Conservation (phyloP, 768 basidiomycete species). For the Lactarius psammicola region DNA sequence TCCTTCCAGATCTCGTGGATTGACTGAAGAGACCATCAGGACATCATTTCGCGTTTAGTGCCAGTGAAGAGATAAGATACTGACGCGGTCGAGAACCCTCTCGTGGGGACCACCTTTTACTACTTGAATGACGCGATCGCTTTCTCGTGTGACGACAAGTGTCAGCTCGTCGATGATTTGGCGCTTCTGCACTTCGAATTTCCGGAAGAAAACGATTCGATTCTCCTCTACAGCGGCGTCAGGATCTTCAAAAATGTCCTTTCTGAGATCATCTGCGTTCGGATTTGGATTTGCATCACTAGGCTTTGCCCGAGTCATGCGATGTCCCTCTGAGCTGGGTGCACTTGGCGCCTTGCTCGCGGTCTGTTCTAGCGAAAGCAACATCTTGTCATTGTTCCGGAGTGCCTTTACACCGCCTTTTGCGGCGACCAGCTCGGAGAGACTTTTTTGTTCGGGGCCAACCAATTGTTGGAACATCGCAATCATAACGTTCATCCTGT, state of each 20-base stretch:
- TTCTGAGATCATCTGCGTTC: constrained; percentile 10
- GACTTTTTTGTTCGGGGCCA: constrained; percentile 23
- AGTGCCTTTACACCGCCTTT: constrained; percentile 32
- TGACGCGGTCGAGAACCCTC: constrained; percentile 27
- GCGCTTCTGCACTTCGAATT: constrained; percentile 29
- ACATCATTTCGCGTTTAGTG: not conserved
- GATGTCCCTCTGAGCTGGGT: not conserved
- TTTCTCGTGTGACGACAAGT: constrained; percentile 27
- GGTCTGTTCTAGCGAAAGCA: constrained; percentile 29
- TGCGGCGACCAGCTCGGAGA: constrained; percentile 18
- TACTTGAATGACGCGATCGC: constrained; percentile 23
- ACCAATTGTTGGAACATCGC: constrained; percentile 24
- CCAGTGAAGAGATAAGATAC: not conserved
- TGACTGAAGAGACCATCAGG: not conserved
- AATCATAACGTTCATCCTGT: constrained; percentile 27
- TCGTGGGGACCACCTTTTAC: constrained; percentile 32
- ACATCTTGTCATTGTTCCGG: constrained; percentile 26
- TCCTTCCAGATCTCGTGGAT: constrained; percentile 19
- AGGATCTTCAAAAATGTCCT: constrained; percentile 31
- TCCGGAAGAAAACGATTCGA: constrained; percentile 27
- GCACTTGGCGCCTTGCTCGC: constrained; percentile 7
- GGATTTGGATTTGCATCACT: not conserved
- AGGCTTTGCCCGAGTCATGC: not conserved
- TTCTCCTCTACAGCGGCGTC: constrained; percentile 29
- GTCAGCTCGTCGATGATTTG: constrained; percentile 25